Percentiles rank a stretch among this genome's conserved stretches.
Conservation (phyloP, 352 stramenopile species). For the Pythium folliculosum region DNA sequence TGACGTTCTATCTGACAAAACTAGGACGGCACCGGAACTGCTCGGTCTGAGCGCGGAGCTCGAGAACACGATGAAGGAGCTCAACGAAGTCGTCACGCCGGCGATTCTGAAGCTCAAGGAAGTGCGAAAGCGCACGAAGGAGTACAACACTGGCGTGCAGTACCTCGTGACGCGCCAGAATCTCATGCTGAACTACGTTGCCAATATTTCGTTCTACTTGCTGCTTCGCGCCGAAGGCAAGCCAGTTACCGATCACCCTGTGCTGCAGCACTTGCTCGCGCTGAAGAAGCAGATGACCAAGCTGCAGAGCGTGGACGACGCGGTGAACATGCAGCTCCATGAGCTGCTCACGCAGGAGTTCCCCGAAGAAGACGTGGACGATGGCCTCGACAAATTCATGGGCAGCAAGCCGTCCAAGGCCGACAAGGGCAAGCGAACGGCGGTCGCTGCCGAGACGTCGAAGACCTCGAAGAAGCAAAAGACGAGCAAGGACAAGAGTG, state of each 20-base stretch:
- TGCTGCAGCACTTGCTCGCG: conserved; percentile 72
- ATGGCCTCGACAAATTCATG: conserved; percentile 79
- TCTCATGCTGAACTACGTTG: conserved; percentile 81
- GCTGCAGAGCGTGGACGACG: conserved; percentile 54
- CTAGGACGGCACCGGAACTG: conserved; percentile 68
- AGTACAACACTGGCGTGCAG: conserved; percentile 64
- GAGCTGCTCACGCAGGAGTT: conserved; percentile 72
- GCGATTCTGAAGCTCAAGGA: conserved; percentile 73
- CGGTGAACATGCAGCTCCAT: conserved; percentile 59
- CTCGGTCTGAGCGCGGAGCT: conserved; percentile 72
- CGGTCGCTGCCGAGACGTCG: background rate
- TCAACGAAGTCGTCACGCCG: conserved; percentile 65
- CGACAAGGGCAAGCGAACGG: conserved; percentile 36
- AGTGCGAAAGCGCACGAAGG: conserved; percentile 55
- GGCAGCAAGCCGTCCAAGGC: conserved; percentile 30
- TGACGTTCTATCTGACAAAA: background rate
- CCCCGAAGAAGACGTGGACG: conserved; percentile 48
- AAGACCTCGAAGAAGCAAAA: conserved; percentile 47
- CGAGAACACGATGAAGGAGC: conserved; percentile 60
- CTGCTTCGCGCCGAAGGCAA: conserved; percentile 80
- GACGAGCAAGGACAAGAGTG: conserved; percentile 37
- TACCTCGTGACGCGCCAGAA: conserved; percentile 84
- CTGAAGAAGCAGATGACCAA: conserved; percentile 81
- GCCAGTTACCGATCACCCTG: conserved; percentile 73
- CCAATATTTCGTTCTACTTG: conserved; percentile 89